Evolutionary conservation across 441 rosid species (phyloP).

Genomic region (Raphanus hybrid): DNA sequence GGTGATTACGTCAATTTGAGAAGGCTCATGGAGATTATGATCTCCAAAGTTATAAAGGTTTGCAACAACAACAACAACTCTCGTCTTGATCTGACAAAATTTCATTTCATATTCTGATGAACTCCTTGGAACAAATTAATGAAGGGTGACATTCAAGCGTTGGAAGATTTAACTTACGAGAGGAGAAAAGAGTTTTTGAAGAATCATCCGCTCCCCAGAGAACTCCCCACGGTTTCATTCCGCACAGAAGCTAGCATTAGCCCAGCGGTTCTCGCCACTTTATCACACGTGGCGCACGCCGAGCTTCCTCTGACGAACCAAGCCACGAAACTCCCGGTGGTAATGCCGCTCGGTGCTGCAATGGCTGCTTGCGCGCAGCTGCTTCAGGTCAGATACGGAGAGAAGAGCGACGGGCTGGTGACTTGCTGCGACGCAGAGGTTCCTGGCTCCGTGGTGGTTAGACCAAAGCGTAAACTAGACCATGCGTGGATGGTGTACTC

Average conservation of each 20-base stretch:
- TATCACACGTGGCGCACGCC: slow-evolving; percentile 92
- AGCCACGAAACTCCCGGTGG: slow-evolving; percentile 77
- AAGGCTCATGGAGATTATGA: slow-evolving; percentile 85
- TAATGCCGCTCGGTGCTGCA: slow-evolving; percentile 92
- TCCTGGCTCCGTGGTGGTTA: slow-evolving; percentile 88
- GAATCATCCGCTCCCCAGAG: slow-evolving; percentile 72
- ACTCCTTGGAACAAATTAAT: neutral
- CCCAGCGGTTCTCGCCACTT: slow-evolving; percentile 77
- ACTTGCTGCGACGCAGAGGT: slow-evolving; percentile 92
- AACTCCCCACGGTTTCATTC: slow-evolving; percentile 85
- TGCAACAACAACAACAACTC: neutral
- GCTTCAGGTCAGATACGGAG: slow-evolving; percentile 78
- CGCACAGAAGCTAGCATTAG: slow-evolving; percentile 90
- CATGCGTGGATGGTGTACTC: slow-evolving; percentile 99
- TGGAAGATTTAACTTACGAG: slow-evolving; percentile 93
- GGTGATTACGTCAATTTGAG: slow-evolving; percentile 88
- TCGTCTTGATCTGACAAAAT: slow-evolving; percentile 5
- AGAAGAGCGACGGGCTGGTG: slow-evolving; percentile 93
- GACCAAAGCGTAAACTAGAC: slow-evolving; percentile 78
- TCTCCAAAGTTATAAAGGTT: slow-evolving; percentile 95
- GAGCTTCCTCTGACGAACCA: slow-evolving; percentile 69
- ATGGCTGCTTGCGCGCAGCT: slow-evolving; percentile 98
- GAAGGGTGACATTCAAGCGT: slow-evolving; percentile 88
- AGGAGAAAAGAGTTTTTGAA: slow-evolving; percentile 79
- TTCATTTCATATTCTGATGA: slow-evolving; percentile 6